Conservation (phyloP, 805 yeast genomes). For the Ogataea pini region DNA sequence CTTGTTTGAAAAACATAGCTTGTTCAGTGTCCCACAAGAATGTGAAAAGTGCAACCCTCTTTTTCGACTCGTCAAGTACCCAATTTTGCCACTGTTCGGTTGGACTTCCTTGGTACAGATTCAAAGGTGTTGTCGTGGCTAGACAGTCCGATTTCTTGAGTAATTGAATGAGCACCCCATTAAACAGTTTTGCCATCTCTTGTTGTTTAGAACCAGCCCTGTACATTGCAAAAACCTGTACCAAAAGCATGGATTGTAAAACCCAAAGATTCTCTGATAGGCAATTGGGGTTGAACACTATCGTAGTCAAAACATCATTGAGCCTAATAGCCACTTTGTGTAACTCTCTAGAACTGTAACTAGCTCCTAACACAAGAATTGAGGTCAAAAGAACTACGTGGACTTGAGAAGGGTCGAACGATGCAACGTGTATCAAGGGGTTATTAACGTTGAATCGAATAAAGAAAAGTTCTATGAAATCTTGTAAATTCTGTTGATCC, state of each 20-base stretch:
- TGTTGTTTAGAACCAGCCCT: slow-evolving; percentile 14
- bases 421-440: slow-evolving; percentile 18
- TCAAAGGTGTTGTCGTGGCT: neutral
- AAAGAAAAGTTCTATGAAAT: slow-evolving; percentile 13
- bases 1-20: slow-evolving; percentile 16
- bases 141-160: slow-evolving; percentile 13
- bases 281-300: slow-evolving; percentile 8
- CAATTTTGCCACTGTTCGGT: slow-evolving; percentile 14
- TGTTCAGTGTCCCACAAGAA: slow-evolving; percentile 19
- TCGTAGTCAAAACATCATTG: slow-evolving; percentile 11
- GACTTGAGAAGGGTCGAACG: slow-evolving; percentile 10
- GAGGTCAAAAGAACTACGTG: slow-evolving; percentile 8
- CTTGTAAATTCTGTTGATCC: slow-evolving; percentile 8
- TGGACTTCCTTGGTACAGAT: neutral
- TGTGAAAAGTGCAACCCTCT: slow-evolving; percentile 15
- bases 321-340: slow-evolving; percentile 12
- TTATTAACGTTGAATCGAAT: slow-evolving; percentile 14
- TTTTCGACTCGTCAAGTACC: slow-evolving; percentile 15
- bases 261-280: slow-evolving; percentile 11
- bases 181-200: slow-evolving; percentile 10
- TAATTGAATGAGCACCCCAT: slow-evolving; percentile 15
- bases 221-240: slow-evolving; percentile 14
- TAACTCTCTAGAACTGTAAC: slow-evolving; percentile 2
- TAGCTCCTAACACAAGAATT: slow-evolving; percentile 16
- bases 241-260: slow-evolving; percentile 18